A percentile compares a stretch with the other conserved stretches of the same genome.
Evolutionary conservation across 225 moss, liverwort and hornwort species (phyloP).

Genomic region (Polytrichum formosum): DNA sequence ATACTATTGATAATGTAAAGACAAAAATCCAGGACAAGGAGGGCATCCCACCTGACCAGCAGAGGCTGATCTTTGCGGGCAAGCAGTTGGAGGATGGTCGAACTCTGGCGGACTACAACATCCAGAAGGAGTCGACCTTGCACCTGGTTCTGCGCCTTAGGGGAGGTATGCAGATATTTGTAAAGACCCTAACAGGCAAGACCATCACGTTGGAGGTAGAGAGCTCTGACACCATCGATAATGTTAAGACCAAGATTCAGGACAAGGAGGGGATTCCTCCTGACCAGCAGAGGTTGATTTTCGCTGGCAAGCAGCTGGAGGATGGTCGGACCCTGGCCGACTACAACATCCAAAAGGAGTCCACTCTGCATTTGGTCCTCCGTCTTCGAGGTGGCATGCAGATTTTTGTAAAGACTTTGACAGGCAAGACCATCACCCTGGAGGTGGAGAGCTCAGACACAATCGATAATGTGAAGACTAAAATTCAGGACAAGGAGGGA

Average conservation of each 20-base stretch:
- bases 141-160: background rate
- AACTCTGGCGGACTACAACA: conserved; percentile 10
- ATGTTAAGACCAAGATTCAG: conserved; percentile 9
- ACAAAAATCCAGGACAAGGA: background rate
- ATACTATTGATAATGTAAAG: conserved; percentile 1
- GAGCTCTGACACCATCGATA: conserved; percentile 9
- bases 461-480: conserved; percentile 18
- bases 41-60: background rate
- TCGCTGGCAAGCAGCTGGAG: conserved; percentile 6
- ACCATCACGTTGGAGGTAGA: conserved; percentile 11
- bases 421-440: background rate
- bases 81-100: conserved; percentile 13
- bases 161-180: conserved; percentile 3
- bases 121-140: conserved; percentile 10
- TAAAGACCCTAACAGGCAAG: background rate
- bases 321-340: conserved; percentile 4
- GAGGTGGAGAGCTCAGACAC: conserved; percentile 11
- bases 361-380: conserved; percentile 1
- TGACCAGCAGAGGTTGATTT: conserved; percentile 12
- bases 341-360: conserved; percentile 10
- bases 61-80: background rate
- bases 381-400: conserved; percentile 8
- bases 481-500: conserved; percentile 9
- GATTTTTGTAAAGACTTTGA: conserved; percentile 5
- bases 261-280: conserved; percentile 10